phyloP scores from a whole-genome alignment of 345 rosid species.

The Raphanus raphanistrum region DNA sequence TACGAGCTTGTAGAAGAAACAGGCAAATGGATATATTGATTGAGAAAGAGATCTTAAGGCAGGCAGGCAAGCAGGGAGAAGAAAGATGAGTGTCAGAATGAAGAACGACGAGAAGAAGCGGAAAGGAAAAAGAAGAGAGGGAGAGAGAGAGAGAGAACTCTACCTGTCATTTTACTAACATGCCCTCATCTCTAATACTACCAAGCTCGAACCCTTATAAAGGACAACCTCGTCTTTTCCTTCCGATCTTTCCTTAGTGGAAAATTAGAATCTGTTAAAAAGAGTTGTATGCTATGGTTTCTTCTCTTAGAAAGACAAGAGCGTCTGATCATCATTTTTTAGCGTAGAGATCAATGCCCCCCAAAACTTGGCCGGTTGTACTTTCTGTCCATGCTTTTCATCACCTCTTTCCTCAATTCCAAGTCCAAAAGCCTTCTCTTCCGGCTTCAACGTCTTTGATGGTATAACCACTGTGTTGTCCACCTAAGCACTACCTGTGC shows the following conservation, averaged over 20 bases:
- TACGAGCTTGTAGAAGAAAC: conserved; percentile 17
- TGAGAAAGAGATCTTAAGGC: conserved; percentile 16
- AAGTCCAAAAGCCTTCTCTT: too few relatives aligned
- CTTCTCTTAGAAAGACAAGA: neutral
- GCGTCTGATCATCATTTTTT: conserved; percentile 24
- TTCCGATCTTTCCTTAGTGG: neutral
- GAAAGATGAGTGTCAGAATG: neutral
- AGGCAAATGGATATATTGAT: neutral
- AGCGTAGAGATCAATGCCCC: conserved; percentile 73
- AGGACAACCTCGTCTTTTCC: neutral
- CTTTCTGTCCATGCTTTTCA: conserved; percentile 55
- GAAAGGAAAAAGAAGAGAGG: neutral
- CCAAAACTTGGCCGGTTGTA: conserved; percentile 77
- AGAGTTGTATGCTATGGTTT: neutral
- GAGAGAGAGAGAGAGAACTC: neutral
- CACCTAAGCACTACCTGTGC: too few relatives aligned
- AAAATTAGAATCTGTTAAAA: neutral
- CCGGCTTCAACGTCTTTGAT: too few relatives aligned
- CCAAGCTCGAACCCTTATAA: too few relatives aligned
- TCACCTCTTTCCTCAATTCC: conserved; percentile 3
- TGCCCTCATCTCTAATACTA: neutral
- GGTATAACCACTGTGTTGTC: too few relatives aligned
- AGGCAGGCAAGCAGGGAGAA: neutral
- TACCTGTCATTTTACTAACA: neutral
- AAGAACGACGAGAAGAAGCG: neutral